A percentile compares a stretch with the other conserved stretches of the same genome.
Conservation (phyloP, 176 grass and related monocot species). For the Triticum turgidum region DNA sequence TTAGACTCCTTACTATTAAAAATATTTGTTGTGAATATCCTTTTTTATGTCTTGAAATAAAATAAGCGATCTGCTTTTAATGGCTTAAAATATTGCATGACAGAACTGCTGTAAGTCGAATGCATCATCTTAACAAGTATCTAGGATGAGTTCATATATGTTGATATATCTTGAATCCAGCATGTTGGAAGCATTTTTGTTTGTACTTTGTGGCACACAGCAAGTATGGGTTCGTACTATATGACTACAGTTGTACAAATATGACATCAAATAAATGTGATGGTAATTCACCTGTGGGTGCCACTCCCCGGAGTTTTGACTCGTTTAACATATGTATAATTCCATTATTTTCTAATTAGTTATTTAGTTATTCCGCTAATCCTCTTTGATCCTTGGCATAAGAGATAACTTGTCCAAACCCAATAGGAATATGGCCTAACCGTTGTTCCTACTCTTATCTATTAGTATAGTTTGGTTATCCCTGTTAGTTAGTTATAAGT, state of each 20-base stretch:
- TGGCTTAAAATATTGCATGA: background rate
- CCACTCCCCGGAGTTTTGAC: background rate
- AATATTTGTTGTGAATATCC: background rate
- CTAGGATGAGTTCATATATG: background rate
- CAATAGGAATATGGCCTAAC: background rate
- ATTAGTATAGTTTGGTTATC: background rate
- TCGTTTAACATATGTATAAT: background rate
- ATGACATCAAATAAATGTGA: background rate
- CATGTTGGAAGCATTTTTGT: background rate
- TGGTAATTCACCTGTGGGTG: background rate
- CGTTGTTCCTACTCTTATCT: background rate
- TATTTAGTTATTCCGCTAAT: background rate
- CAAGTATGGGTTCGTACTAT: slow-evolving; percentile 17
- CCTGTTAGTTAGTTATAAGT: background rate
- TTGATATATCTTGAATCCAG: background rate
- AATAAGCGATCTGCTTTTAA: background rate
- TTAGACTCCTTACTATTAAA: slow-evolving; percentile 5
- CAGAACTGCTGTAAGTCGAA: background rate
- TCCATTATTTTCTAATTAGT: too few relatives aligned
- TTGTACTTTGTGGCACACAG: background rate
- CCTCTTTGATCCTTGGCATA: background rate
- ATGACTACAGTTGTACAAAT: background rate
- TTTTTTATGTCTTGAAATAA: background rate
- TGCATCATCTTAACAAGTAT: background rate
- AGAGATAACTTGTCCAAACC: background rate